Conservation (phyloP, 106 monocot species). For the Chionographis japonica region DNA sequence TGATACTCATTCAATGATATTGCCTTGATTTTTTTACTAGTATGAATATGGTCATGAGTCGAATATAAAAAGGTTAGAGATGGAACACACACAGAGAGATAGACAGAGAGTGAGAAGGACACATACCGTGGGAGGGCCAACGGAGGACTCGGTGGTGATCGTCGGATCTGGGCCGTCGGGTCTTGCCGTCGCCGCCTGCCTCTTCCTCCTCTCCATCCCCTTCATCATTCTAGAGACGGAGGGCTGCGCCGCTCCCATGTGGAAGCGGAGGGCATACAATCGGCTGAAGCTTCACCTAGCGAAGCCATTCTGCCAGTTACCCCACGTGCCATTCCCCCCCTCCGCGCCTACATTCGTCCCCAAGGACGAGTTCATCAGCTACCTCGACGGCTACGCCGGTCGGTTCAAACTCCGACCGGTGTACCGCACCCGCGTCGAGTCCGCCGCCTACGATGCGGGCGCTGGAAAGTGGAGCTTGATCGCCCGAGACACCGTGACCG, state of each 20-base stretch:
- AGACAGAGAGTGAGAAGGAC: too few species aligned
- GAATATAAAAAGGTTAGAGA: too few species aligned
- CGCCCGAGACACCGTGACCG: neutral
- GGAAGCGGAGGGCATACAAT: slow-evolving; percentile 18
- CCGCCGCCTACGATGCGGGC: neutral
- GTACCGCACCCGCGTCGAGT: neutral
- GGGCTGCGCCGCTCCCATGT: slow-evolving; percentile 14
- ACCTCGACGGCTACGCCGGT: slow-evolving; percentile 14
- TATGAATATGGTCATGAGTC: too few species aligned
- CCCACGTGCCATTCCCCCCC: slow-evolving; percentile 10
- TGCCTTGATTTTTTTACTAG: too few species aligned
- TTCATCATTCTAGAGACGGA: slow-evolving; percentile 19
- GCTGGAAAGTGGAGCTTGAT: neutral
- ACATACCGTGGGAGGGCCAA: neutral
- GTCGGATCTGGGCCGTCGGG: slow-evolving; percentile 18
- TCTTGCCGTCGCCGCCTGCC: slow-evolving; percentile 19
- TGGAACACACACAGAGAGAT: too few species aligned
- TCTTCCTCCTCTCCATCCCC: slow-evolving; percentile 11
- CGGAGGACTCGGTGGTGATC: slow-evolving; percentile 9
- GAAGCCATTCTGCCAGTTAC: slow-evolving; percentile 18
- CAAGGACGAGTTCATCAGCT: slow-evolving; percentile 3
- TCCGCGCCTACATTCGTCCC: slow-evolving; percentile 18
- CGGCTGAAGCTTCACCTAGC: slow-evolving; percentile 24
- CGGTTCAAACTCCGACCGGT: neutral
- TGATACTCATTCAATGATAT: too few species aligned